Base-by-base conservation (phyloP, 768 basidiomycete genomes). In the Mycena vulgaris region DNA sequence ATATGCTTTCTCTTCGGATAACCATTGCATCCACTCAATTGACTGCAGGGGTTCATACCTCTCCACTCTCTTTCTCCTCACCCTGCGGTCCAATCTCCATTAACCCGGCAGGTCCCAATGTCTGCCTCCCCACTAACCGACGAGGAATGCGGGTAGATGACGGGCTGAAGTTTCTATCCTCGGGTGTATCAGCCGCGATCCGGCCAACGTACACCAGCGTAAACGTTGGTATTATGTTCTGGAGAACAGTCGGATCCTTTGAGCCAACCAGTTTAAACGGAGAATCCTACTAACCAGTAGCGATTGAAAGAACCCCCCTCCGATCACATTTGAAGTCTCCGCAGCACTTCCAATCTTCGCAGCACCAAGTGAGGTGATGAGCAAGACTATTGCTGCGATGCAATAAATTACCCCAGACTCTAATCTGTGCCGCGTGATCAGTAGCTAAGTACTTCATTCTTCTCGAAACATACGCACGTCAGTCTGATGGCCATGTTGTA, bases 401-500 rank as follows among this genome's bases (percentile, higher is more conserved):
- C 40, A 48, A 60, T 45, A 47, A 47, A 60, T 60, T 45, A 25
- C 59, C 30, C 59, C 59, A 47, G 59, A 60, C 31, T 60, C 59
- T 11, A 56, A 39, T 56, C 55, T 56, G 37, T n/a, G 37, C 37
- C 33, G 40, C 40, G 33, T 9, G 21, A 35, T 45, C 47, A 47
- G 40, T 60, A 47, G 59, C 39, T 59, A 48, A 60, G 59, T 35
- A 47, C 48, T 48, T 60, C 42, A 30, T 60, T 23, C 21, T 45
- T 35, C 16, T 31, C 42, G 31, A 60, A 48, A 23, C 59, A 45
- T 45, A 48, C 56, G 56, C 56, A 60, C 59, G 28, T 60, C 42
- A 60, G 42, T 60, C 42, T 60, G 59, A 60, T 60, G 47, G 59
- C 59, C 42, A 48, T 31, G 59, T 60, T 60, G n/a, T 48, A 60